phyloP scores from a whole-genome alignment of 768 basidiomycete species.

The Boletellus ananiceps region DNA sequence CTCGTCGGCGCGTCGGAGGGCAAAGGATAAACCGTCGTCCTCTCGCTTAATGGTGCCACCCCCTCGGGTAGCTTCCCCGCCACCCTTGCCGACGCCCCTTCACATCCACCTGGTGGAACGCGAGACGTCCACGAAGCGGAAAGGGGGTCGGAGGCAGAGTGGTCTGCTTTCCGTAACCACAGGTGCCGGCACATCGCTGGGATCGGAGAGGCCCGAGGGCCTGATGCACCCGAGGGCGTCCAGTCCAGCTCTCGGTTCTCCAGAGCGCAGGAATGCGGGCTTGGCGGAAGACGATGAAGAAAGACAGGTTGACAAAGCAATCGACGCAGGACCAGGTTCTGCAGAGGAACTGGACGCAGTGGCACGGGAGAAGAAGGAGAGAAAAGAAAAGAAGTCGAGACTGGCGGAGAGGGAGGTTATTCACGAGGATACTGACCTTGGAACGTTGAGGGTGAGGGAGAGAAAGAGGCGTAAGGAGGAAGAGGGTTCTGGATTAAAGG shows the following conservation, averaged over 20 bases:
- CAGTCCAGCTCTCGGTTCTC: slow-evolving; percentile 68
- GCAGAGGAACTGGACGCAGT: slow-evolving; percentile 17
- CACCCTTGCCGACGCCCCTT: slow-evolving; percentile 31
- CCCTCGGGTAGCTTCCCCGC: slow-evolving; percentile 38
- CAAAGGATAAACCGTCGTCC: slow-evolving; percentile 45
- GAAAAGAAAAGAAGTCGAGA: slow-evolving; percentile 30
- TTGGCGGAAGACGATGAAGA: slow-evolving; percentile 57
- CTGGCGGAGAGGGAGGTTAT: slow-evolving; percentile 15
- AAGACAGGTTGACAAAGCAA: slow-evolving; percentile 32
- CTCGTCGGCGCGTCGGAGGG: slow-evolving; percentile 38
- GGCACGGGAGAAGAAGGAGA: slow-evolving; percentile 41
- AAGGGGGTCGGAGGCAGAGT: slow-evolving; percentile 36
- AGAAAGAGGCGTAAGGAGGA: slow-evolving; percentile 36
- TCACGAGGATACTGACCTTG: slow-evolving; percentile 22
- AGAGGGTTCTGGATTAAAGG: slow-evolving; percentile 45
- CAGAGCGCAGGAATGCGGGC: slow-evolving; percentile 49
- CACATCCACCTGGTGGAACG: slow-evolving; percentile 33
- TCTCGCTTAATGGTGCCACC: slow-evolving; percentile 46
- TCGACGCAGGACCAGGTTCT: slow-evolving; percentile 10
- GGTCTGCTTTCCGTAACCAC: slow-evolving; percentile 50
- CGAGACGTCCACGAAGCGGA: slow-evolving; percentile 29
- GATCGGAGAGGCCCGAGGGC: slow-evolving; percentile 26
- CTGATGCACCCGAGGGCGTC: slow-evolving; percentile 49
- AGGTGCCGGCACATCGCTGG: slow-evolving; percentile 26
- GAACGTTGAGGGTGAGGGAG: slow-evolving; percentile 34